Evolutionary conservation across 495 filamentous ascomycete genomes (phyloP), one percentile per base, ranked within the genome.

Genomic region (Aspergillus baeticus): DNA sequence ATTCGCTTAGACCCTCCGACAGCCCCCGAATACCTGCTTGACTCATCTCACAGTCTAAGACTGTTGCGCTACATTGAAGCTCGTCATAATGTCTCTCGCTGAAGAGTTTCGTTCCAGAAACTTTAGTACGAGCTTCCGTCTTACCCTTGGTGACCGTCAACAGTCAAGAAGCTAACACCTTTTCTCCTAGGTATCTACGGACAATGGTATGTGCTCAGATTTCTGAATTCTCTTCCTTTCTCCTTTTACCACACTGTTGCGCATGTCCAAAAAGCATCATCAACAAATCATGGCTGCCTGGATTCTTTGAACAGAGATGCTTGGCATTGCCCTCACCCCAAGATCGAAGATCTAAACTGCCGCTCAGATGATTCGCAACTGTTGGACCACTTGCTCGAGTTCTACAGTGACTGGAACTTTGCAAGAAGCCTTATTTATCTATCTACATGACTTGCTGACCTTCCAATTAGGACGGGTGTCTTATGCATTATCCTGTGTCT

Each of bases 401-500:
- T 21, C 13, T 43, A 21, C 42, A 41, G 15, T 15, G n/a, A 15
- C 6, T 29, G 26, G 26, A 29, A 15, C 42, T 11, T 34, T 37
- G 41, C 54, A 20, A 51, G 22, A 37, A 8, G 26, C 26, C 26
- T n/a, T n/a, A 8, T 8, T 29, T 29, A 29, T 29, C 8, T 29
- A 29, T 29, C 8, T 33, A 26, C 31, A 48, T 48, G 43, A 49
- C 34, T 58, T 39, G 51, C 44, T 35, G 35, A 35, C 22, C 55
- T 8, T 51, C n/a, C 51, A 26, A 18, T 51, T 69, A 98, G 94
- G 95, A 88, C 91, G 57, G 94, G 95, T 54, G 90, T 99, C 57
- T 66, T 98, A 37, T 91, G 87, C 74, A 95, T 99, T 71, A 79
- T 99, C 63, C 84, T 99, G 51, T 97, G 94, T 82, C 87, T 98